Percentiles rank a stretch among this genome's conserved stretches.
These are phyloP conservation scores for Wickerhamiella azyma DNA, from an alignment of 805 yeast genomes.

Conservation along the genomic window DNA sequence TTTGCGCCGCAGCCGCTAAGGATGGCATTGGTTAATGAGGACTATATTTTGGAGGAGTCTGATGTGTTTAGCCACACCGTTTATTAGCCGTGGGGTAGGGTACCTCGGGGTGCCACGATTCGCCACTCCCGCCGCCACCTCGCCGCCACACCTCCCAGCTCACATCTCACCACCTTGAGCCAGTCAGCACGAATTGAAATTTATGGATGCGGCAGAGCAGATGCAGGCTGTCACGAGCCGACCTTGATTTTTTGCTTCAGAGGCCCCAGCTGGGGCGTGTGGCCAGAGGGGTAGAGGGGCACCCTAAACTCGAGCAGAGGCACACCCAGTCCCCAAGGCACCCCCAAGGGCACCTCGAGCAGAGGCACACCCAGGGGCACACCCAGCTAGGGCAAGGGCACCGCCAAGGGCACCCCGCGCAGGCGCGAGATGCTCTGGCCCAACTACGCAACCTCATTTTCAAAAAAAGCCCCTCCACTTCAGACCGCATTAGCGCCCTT, in stretches of 20 bases:
- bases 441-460: background rate
- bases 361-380: too few relatives aligned
- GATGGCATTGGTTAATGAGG: constrained; percentile 23
- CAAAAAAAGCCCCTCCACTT: background rate
- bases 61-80: constrained; percentile 27
- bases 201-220: background rate
- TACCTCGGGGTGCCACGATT: background rate
- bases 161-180: background rate
- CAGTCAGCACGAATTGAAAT: background rate
- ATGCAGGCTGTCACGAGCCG: constrained; percentile 6
- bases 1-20: constrained; percentile 26
- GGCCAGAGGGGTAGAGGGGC: too few relatives aligned
- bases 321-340: too few relatives aligned
- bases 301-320: too few relatives aligned
- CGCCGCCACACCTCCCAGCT: too few relatives aligned
- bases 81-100: too few relatives aligned
- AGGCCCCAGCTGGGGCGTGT: background rate
- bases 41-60: constrained; percentile 25
- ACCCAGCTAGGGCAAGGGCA: too few relatives aligned
- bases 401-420: too few relatives aligned
- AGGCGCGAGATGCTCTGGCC: background rate
- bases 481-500: background rate
- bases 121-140: background rate
- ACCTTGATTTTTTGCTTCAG: constrained; percentile 3
- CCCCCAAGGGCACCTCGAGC: too few relatives aligned